Evolutionary conservation across 805 yeast species (phyloP).

Genomic region (Candida chauliodis): DNA sequence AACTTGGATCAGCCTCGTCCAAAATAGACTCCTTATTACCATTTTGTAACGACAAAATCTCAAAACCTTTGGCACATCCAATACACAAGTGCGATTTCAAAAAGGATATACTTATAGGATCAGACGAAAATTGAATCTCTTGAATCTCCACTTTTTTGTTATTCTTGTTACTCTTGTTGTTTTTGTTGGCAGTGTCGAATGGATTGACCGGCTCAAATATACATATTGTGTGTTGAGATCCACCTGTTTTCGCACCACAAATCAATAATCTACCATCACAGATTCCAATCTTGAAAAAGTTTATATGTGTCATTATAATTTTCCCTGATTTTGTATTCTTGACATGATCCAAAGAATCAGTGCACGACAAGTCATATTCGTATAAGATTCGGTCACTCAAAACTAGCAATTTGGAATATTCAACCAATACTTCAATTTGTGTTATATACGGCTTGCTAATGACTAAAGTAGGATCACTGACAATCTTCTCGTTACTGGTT

Average conservation of each 20-base stretch:
- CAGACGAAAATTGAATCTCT: conserved; percentile 80
- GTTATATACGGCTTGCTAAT: conserved; percentile 73
- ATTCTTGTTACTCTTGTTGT: conserved; percentile 59
- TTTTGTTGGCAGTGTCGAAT: conserved; percentile 24
- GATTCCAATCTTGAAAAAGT: conserved; percentile 88
- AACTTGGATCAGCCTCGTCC: conserved; percentile 97
- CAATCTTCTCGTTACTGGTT: conserved; percentile 46
- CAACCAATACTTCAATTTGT: conserved; percentile 89
- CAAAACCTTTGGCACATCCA: conserved; percentile 96
- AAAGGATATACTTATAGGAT: conserved; percentile 88
- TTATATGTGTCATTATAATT: conserved; percentile 81
- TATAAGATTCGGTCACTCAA: conserved; percentile 78
- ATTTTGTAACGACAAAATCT: conserved; percentile 81
- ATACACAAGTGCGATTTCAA: conserved; percentile 85
- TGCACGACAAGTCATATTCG: conserved; percentile 63
- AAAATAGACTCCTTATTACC: conserved; percentile 83
- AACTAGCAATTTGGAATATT: conserved; percentile 77
- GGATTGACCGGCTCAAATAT: conserved; percentile 91
- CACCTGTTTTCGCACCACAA: conserved; percentile 83
- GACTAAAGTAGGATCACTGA: conserved; percentile 71
- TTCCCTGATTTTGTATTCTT: conserved; percentile 64
- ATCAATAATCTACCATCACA: conserved; percentile 86
- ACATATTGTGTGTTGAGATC: conserved; percentile 75
- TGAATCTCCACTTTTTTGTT: conserved; percentile 58
- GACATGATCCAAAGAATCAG: conserved; percentile 44